Base-by-base conservation (phyloP, 2,329 filamentous ascomycete species). In the Cladophialophora chaetospira region DNA sequence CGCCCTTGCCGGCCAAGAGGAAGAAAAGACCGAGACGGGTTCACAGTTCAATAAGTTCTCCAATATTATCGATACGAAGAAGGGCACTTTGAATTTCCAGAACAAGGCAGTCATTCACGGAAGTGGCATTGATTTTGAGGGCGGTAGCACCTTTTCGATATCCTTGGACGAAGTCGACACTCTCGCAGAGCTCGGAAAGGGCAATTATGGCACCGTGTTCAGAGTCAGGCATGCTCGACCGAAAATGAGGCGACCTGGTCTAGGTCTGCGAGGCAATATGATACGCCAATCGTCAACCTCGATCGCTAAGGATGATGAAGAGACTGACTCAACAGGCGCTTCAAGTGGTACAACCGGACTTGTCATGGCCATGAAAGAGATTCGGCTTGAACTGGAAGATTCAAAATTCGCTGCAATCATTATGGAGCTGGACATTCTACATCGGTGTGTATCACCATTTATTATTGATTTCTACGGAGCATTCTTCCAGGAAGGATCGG, bases 331-430 rank as follows among this genome's bases (percentile, higher is more conserved):
- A 67, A n/a, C 66, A 64, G 15, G 62, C 67, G 13, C 65, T 19
- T 71, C 71, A 42, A 65, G 68, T n/a, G 54, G 60, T 45, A 79
- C 78, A 0, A 86, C 86, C 0, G 91, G 93, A 15, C 83, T 89
- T 47, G 80, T 96, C 58, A 97, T 99, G 94, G 94, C 94, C 11
- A 99, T 99, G 94, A 99, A 99, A 72, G 94, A 99, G 74, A 95
- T 99, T 67, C 85, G 94, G 17, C 79, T 99, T 8, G 94, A 99
- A 72, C 80, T 99, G 51, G 94, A 99, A 68, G 94, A 99, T 72
- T 88, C 91, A 62, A 99, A 99, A 73, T 96, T 99, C 70, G 88
- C 90, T 5, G 92, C 93, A 33, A 99, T 99, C 69, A 88, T 97
- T 67, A 99, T 97, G 83, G 94, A 99, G 74, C 80, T 99, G 45